Conservation (phyloP, 495 filamentous ascomycete species). For the Arthonia radiata region DNA sequence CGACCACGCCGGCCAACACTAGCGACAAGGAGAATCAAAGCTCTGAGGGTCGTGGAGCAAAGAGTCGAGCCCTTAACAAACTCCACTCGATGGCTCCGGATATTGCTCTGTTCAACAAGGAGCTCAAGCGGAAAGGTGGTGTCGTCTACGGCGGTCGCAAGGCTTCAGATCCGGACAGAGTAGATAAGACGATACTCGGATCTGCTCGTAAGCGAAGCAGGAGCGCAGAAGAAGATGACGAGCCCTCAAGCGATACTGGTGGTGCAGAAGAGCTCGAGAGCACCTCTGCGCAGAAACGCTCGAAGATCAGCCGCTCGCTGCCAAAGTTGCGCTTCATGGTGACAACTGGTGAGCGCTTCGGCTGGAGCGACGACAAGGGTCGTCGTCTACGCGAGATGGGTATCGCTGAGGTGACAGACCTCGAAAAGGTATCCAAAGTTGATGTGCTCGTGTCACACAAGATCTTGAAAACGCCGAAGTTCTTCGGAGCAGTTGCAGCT, state of each 20-base stretch:
- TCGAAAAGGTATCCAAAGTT: slow-evolving; percentile 40
- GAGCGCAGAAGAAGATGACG: slow-evolving; percentile 18
- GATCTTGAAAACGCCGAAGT: slow-evolving; percentile 76
- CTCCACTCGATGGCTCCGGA: slow-evolving; percentile 58
- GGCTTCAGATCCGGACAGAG: slow-evolving; percentile 24
- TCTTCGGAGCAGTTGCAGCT: slow-evolving; percentile 60
- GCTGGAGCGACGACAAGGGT: no score
- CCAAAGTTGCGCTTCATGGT: slow-evolving; percentile 1
- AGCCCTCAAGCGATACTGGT: slow-evolving; percentile 30
- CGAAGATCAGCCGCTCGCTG: slow-evolving; percentile 1
- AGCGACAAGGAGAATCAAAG: slow-evolving; percentile 71
- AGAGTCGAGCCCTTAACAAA: slow-evolving; percentile 50
- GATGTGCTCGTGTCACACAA: slow-evolving; percentile 56
- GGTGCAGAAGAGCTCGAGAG: slow-evolving; percentile 14
- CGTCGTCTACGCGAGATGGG: slow-evolving; percentile 54
- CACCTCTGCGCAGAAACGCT: slow-evolving; percentile 13
- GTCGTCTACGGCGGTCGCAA: slow-evolving; percentile 48
- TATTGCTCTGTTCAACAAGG: slow-evolving; percentile 76
- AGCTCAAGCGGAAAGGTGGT: slow-evolving; percentile 68
- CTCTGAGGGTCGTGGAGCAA: slow-evolving; percentile 66
- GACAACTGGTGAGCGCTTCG: no score
- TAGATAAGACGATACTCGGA: slow-evolving; percentile 5
- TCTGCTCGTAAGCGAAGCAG: slow-evolving; percentile 2
- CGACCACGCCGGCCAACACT: no score
- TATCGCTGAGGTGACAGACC: slow-evolving; percentile 52